These are phyloP conservation scores for Aspergillus avenaceus DNA, from an alignment of 495 filamentous ascomycete species.

Conservation along the genomic window DNA sequence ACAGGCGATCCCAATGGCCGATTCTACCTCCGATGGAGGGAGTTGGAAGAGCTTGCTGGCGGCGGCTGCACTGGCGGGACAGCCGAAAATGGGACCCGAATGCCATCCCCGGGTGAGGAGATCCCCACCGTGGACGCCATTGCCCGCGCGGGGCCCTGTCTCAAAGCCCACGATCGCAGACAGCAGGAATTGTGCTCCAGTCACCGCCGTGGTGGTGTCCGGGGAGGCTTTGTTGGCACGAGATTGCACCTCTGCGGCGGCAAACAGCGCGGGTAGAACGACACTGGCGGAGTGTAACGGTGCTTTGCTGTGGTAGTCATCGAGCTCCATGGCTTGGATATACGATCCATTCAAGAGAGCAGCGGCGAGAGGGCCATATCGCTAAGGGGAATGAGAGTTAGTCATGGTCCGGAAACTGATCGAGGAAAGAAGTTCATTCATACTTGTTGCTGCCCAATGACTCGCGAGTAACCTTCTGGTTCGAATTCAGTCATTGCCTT, in stretches of 20 bases:
- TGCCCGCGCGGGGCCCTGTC: conserved; percentile 36
- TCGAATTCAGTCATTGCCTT: conserved; percentile 32
- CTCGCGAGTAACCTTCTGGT: conserved; percentile 20
- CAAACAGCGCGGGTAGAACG: conserved; percentile 38
- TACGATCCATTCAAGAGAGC: conserved; percentile 39
- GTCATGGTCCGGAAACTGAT: too few relatives aligned
- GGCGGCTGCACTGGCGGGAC: conserved; percentile 34
- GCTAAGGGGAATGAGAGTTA: conserved; percentile 3
- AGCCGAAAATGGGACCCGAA: conserved; percentile 42
- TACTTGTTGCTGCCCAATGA: conserved; percentile 30
- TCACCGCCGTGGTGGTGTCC: background rate
- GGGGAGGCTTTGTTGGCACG: too few relatives aligned
- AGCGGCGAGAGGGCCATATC: conserved; percentile 27
- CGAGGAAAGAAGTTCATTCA: too few relatives aligned
- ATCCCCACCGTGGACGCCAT: conserved; percentile 33
- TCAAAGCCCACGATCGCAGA: conserved; percentile 36
- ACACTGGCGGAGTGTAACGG: conserved; percentile 32
- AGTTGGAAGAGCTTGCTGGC: conserved; percentile 34
- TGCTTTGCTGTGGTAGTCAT: conserved; percentile 38
- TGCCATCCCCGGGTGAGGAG: conserved; percentile 42
- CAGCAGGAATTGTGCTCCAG: conserved; percentile 27
- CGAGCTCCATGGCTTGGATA: conserved; percentile 40
- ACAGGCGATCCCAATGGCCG: conserved; percentile 38
- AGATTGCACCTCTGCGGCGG: conserved; percentile 19
- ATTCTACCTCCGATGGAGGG: conserved; percentile 23